A percentile compares a stretch with the other conserved stretches of the same genome.
These are phyloP conservation scores for Coriaria nepalensis DNA, from an alignment of 306 rosid species.

Conservation along the genomic window DNA sequence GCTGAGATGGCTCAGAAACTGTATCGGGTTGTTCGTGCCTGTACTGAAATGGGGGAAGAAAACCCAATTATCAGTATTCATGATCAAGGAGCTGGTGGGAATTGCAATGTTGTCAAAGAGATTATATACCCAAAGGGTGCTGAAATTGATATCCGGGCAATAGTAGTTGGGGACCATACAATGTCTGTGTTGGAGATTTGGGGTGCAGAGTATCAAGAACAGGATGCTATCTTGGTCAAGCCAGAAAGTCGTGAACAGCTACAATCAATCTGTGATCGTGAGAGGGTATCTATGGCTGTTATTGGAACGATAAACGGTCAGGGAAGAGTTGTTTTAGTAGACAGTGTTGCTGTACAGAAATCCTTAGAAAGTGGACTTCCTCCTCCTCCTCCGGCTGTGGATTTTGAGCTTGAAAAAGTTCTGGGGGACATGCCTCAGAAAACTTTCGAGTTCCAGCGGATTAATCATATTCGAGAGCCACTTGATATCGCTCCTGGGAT, in stretches of 20 bases:
- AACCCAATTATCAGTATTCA: constrained; percentile 86
- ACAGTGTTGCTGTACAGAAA: constrained; percentile 42
- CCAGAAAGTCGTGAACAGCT: constrained; percentile 55
- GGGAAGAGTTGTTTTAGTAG: constrained; percentile 64
- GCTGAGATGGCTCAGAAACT: constrained; percentile 96
- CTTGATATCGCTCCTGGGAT: constrained; percentile 69
- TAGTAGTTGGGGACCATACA: constrained; percentile 80
- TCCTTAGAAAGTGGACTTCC: constrained; percentile 41
- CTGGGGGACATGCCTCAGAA: constrained; percentile 93
- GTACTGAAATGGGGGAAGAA: constrained; percentile 82
- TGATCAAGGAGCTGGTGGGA: constrained; percentile 96
- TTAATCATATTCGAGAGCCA: constrained; percentile 41
- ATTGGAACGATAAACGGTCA: constrained; percentile 66
- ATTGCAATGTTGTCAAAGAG: constrained; percentile 86
- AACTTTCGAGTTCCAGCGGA: constrained; percentile 45
- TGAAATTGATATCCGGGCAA: constrained; percentile 52
- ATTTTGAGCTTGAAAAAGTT: constrained; percentile 80
- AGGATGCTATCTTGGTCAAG: constrained; percentile 79
- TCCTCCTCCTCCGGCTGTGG: constrained; percentile 62
- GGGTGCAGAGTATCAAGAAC: constrained; percentile 96
- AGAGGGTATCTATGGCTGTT: constrained; percentile 85
- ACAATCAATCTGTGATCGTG: constrained; percentile 62
- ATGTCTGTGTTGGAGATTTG: constrained; percentile 91
- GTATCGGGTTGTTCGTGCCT: constrained; percentile 84
- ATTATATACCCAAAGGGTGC: constrained; percentile 78